Evolutionary conservation across 2,329 filamentous ascomycete species (phyloP), one percentile per base, ranked within the genome.

Genomic region (Emericellopsis cladophorae): DNA sequence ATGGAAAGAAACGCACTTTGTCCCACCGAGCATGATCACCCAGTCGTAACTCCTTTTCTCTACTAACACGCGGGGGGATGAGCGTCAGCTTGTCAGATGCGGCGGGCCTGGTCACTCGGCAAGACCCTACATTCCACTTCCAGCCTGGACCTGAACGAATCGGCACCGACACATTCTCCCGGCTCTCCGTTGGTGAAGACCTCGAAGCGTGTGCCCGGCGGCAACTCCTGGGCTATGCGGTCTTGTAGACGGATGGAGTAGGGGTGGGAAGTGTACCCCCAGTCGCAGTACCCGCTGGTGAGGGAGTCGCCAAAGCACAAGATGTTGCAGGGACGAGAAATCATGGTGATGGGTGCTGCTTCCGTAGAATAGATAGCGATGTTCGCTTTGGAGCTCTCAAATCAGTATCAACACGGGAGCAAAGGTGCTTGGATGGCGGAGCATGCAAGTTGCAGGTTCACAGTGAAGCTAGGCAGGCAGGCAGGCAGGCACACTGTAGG

Each of bases 221-320:
- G 67, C 2, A 64, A 65, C 24, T 60, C 61, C 22, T 60, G 53
- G 29, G 79, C 61, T 29, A 29, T 9, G 43, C 63, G 64, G 40
- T 66, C 52, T 44, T 60, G 50, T 12, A 83, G 59, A 42, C 60
- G 61, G 21, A 54, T 50, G 6, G 65, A 64, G 58, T 82, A 83
- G 0, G 79, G 75, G 44, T 74, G 65, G 36, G 59, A 61, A 39
- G 45, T 52, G 12, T 57, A 39, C 16, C 70, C 72, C 36, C 48
- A 58, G 43, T 46, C 40, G 24, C 64, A 60, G 53, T 62, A 79
- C 34, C 79, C 79, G 11, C 64, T 65, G 6, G 78, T 81, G 36
- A 83, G 67, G 32, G 74, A 79, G 64, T 80, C 68, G 54, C 77
- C 77, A 55, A 81, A 76, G 62, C 76, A 80, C 45, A 81, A 67